Evolutionary conservation across 1,284 basidiomycete species (phyloP).

Genomic region (Chondrostereum purpureum): DNA sequence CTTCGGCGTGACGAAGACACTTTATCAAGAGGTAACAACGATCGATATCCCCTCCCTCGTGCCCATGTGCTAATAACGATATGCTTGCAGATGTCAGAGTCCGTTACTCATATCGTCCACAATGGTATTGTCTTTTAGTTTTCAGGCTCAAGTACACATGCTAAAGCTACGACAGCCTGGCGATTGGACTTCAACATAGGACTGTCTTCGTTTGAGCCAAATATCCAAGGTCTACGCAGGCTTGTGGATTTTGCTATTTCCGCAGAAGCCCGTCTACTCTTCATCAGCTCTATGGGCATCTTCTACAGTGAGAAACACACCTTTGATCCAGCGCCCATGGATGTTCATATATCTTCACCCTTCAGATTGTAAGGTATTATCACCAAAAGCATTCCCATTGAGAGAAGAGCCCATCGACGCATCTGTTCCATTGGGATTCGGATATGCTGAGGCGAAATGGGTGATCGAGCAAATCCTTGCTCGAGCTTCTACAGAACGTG

Average conservation of each 20-base stretch:
- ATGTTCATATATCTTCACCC: not conserved
- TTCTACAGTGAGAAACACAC: conserved; percentile 7
- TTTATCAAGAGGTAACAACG: conserved; percentile 18
- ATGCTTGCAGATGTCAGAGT: conserved; percentile 9
- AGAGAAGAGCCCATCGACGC: not conserved
- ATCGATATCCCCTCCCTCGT: not conserved
- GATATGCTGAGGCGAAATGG: conserved; percentile 18
- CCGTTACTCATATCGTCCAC: conserved; percentile 20
- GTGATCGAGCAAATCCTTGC: conserved; percentile 16
- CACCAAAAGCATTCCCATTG: conserved; percentile 4
- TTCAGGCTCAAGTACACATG: not conserved
- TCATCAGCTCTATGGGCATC: conserved; percentile 12
- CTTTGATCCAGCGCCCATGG: not conserved
- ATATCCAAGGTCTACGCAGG: conserved; percentile 14
- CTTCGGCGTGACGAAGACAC: conserved; percentile 21
- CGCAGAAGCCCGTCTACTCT: conserved; percentile 9
- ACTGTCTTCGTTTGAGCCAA: conserved; percentile 14
- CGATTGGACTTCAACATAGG: conserved; percentile 19
- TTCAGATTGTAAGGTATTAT: conserved; percentile 13
- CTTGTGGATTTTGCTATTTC: conserved; percentile 16
- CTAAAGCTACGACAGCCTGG: conserved; percentile 16
- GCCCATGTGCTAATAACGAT: too few relatives aligned
- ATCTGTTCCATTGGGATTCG: conserved; percentile 1
- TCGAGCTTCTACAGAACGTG: not conserved
- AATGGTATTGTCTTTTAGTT: conserved; percentile 12